These are phyloP conservation scores for Colletotrichum kahawae DNA, from an alignment of 2,329 filamentous ascomycete species.

Conservation along the genomic window DNA sequence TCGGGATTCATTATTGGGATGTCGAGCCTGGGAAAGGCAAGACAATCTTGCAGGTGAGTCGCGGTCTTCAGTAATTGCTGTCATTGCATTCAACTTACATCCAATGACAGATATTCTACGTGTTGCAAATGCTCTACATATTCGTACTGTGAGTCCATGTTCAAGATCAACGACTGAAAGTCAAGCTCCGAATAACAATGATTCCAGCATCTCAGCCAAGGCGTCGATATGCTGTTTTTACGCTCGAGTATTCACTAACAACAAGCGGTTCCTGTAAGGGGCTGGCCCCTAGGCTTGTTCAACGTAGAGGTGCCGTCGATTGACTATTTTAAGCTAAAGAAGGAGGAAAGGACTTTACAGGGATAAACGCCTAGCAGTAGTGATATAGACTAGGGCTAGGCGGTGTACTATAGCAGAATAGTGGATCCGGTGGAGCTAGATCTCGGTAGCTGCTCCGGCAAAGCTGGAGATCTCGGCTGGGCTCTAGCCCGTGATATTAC, in stretches of 20 bases:
- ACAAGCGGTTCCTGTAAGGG: too few species aligned
- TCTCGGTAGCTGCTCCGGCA: too few species aligned
- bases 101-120: conserved; percentile 19
- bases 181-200: neutral
- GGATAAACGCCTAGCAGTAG: too few species aligned
- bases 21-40: conserved; percentile 17
- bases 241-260: conserved; percentile 23
- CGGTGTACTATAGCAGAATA: too few species aligned
- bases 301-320: too few species aligned
- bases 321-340: too few species aligned
- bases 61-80: fast-evolving
- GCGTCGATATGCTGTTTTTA: conserved; percentile 28
- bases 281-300: too few species aligned
- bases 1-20: conserved; percentile 28
- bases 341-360: too few species aligned
- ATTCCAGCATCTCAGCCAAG: conserved; percentile 22
- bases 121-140: conserved; percentile 27
- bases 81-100: fast-evolving
- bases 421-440: too few species aligned
- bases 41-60: conserved; percentile 3
- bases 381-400: too few species aligned
- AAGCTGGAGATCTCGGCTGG: too few species aligned
- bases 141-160: conserved; percentile 13
- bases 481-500: too few species aligned
- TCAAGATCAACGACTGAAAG: fast-evolving